Evolutionary conservation across 192 early-diverging fungal species (phyloP).

Genomic region (Diversispora epigaea): DNA sequence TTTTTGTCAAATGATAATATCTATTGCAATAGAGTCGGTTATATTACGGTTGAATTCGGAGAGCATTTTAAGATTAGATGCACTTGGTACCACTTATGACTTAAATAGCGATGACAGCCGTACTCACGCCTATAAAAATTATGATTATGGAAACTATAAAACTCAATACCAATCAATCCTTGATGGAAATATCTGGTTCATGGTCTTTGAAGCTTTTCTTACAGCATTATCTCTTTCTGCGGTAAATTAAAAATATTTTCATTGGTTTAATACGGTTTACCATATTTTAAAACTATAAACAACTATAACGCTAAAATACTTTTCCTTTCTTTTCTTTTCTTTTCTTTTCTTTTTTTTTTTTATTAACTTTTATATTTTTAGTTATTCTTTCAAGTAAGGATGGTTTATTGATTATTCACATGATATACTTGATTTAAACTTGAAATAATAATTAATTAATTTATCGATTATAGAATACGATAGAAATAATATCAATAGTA

Average conservation of each 20-base stretch:
- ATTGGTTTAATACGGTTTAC: background rate
- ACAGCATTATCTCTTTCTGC: conserved; percentile 1
- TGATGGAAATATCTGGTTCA: conserved; percentile 27
- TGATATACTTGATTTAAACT: background rate
- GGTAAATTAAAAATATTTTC: background rate
- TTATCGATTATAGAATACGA: conserved; percentile 15
- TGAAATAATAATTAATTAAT: background rate
- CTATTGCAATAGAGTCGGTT: background rate
- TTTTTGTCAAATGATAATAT: conserved; percentile 4
- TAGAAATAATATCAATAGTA: conserved; percentile 17
- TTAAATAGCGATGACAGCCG: background rate
- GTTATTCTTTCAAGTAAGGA: conserved; percentile 29
- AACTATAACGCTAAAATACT: background rate
- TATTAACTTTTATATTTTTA: background rate
- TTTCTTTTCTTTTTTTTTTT: background rate
- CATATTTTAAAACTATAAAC: background rate
- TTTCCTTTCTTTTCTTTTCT: background rate
- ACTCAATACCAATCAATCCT: conserved; percentile 3
- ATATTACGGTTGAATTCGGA: background rate
- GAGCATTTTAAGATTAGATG: background rate
- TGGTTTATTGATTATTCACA: background rate
- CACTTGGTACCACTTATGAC: background rate
- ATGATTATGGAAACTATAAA: conserved; percentile 4
- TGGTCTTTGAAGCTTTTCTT: conserved; percentile 28
- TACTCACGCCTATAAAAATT: background rate